Evolutionary conservation across 768 basidiomycete species (phyloP).

Genomic region (Symmetrospora coprosmae): DNA sequence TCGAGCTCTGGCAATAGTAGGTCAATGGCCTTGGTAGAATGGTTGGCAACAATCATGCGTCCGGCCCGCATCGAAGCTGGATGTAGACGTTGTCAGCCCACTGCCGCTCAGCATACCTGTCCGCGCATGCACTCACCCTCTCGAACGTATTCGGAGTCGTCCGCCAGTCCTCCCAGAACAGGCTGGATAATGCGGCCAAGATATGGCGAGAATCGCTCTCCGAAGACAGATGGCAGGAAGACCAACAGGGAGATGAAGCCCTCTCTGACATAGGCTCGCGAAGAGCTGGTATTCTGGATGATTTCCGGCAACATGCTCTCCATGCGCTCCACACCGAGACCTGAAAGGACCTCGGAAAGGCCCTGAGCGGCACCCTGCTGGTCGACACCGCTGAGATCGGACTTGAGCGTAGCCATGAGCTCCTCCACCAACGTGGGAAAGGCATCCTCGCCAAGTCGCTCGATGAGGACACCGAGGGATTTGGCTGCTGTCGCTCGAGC

Average conservation of each 20-base stretch:
- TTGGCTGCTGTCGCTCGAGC: slow-evolving; percentile 95
- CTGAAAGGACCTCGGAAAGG: slow-evolving; percentile 82
- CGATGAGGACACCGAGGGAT: slow-evolving; percentile 87
- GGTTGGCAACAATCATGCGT: slow-evolving; percentile 91
- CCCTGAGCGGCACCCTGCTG: slow-evolving; percentile 97
- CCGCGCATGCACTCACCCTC: slow-evolving; percentile 40
- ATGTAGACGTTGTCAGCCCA: not conserved
- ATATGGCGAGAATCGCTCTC: slow-evolving; percentile 89
- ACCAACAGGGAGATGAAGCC: slow-evolving; percentile 97
- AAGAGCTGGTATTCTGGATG: slow-evolving; percentile 75
- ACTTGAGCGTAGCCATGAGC: slow-evolving; percentile 70
- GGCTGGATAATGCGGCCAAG: slow-evolving; percentile 85
- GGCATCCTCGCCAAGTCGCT: slow-evolving; percentile 79
- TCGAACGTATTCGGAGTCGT: slow-evolving; percentile 83
- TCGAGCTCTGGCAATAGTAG: slow-evolving; percentile 86
- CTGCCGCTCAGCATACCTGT: too few species aligned
- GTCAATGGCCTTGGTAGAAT: slow-evolving; percentile 80
- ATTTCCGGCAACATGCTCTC: slow-evolving; percentile 89
- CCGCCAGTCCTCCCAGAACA: slow-evolving; percentile 78
- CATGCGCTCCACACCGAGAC: slow-evolving; percentile 91
- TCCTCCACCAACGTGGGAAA: slow-evolving; percentile 94
- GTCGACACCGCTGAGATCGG: slow-evolving; percentile 87
- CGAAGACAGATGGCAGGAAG: slow-evolving; percentile 88
- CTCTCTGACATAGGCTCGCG: slow-evolving; percentile 79
- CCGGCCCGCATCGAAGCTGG: slow-evolving; percentile 95